Base-by-base conservation (phyloP, 1,284 basidiomycete species). In the Abortiporus biennis region DNA sequence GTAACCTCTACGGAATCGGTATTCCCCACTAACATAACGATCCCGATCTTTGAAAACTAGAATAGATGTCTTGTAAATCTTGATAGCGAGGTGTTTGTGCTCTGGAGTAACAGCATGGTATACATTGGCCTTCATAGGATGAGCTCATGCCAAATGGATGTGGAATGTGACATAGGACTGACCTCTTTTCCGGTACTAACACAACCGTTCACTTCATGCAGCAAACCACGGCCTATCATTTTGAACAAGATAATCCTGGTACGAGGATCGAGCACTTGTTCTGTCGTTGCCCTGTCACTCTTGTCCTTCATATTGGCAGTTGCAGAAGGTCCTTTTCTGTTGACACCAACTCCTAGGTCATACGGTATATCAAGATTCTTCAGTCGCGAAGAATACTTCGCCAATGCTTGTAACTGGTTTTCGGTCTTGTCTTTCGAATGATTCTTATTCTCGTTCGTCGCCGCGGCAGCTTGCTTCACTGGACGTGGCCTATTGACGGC, bases 21-120 rank as follows among this genome's bases (percentile, higher is more conserved):
- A 87, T 61, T 99, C 96, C 37, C 85, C 85, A 0, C 82, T 79
- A 24, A 98, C 93, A 62, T 98, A 98, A 45, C 89, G 86, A 58
- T 96, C 92, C 9, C 96, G 82, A 55, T 98, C 91, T 62, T 97
- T 96, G 74, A 99, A 99, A 6, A 94, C 76, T 6, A 99, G 79
- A 50, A 99, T 99, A 21, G 92, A 95, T 0, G 96, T 99, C 62
- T 99, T 96, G 72, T 95, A 99, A 52, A 99, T 95, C 65, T 99
- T 99, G 49, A 99, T 74, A 0, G 95, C 93, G 24, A 94, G 67
- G 60, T 85, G 88, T 13, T 64, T 63, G 13, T 66, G 64, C 8
- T 76, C 72, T 0, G 82, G 77, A 0, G 84, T 79, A 32, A 84
- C 59, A 0, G 91, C 90, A 58, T 93, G 91, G 58, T 96, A 96